Evolutionary conservation across 768 basidiomycete genomes (phyloP).

Genomic region (Serendipita sp.): DNA sequence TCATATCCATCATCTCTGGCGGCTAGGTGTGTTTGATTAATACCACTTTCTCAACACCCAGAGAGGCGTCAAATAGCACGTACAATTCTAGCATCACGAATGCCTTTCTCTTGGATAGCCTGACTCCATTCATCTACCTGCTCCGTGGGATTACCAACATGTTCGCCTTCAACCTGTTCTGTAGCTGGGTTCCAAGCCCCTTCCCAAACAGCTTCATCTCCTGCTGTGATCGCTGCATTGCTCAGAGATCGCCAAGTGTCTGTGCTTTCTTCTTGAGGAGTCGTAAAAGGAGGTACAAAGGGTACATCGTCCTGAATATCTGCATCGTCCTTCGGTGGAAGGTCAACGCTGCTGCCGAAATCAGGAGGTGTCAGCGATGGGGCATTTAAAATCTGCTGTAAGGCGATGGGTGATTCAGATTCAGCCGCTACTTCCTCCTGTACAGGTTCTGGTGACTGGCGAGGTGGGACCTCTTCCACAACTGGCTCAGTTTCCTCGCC

Average conservation of each 20-base stretch:
- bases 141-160: background rate
- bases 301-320: background rate
- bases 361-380: background rate
- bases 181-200: background rate
- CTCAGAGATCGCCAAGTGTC: background rate
- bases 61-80: background rate
- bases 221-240: background rate
- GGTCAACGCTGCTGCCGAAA: background rate
- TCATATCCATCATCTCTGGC: background rate
- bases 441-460: background rate
- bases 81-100: background rate
- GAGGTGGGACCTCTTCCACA: background rate
- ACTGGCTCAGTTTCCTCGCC: background rate
- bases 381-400: background rate
- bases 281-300: background rate
- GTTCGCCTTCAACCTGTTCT: background rate
- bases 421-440: background rate
- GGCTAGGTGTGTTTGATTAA: background rate
- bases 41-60: background rate
- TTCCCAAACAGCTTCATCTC: background rate
- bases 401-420: background rate
- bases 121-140: slow-evolving; percentile 1
- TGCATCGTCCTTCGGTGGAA: background rate
- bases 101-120: background rate
- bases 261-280: background rate